A percentile compares a stretch with the other conserved stretches of the same genome.
phyloP scores from a whole-genome alignment of 2,329 filamentous ascomycete species.

The Fusarium poae region DNA sequence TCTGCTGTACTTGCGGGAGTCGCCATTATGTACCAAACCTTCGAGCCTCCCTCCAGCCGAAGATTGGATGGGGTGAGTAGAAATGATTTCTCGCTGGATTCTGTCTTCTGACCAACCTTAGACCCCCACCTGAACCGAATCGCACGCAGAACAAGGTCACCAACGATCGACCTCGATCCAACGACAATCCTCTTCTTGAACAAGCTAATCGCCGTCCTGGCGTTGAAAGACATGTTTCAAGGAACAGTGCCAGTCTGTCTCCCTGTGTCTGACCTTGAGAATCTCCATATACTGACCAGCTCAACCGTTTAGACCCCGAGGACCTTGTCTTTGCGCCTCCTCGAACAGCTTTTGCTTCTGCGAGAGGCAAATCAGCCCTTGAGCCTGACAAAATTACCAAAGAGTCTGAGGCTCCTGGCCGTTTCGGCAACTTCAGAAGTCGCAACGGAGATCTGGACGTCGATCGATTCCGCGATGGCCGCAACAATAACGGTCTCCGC shows the following conservation, averaged over 20 bases:
- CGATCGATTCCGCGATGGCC: slow-evolving; percentile 64
- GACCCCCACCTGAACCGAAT: slow-evolving; percentile 60
- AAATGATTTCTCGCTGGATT: slow-evolving; percentile 20
- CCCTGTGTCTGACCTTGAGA: slow-evolving; percentile 6
- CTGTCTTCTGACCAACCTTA: slow-evolving; percentile 49
- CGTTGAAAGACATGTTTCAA: slow-evolving; percentile 66
- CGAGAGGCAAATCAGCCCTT: slow-evolving; percentile 68
- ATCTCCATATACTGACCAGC: slow-evolving; percentile 29
- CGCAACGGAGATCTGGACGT: slow-evolving; percentile 65
- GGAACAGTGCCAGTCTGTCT: slow-evolving; percentile 69
- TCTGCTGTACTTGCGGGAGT: slow-evolving; percentile 80
- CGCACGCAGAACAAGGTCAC: slow-evolving; percentile 61
- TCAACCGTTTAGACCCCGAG: slow-evolving; percentile 69
- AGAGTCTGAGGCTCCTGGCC: slow-evolving; percentile 66
- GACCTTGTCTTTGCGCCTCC: slow-evolving; percentile 89
- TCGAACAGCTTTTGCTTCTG: slow-evolving; percentile 84
- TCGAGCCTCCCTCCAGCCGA: slow-evolving; percentile 83
- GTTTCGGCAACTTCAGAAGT: slow-evolving; percentile 68
- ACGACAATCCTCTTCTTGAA: slow-evolving; percentile 61
- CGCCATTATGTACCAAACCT: slow-evolving; percentile 86
- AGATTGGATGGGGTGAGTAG: slow-evolving; percentile 93
- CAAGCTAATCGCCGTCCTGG: slow-evolving; percentile 65
- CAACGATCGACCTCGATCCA: slow-evolving; percentile 60
- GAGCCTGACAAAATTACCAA: slow-evolving; percentile 68
- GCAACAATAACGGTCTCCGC: slow-evolving; percentile 63